Percentiles rank a stretch among this genome's conserved stretches.
Evolutionary conservation across 495 filamentous ascomycete species (phyloP).

Genomic region (Penicillium flavigenum): DNA sequence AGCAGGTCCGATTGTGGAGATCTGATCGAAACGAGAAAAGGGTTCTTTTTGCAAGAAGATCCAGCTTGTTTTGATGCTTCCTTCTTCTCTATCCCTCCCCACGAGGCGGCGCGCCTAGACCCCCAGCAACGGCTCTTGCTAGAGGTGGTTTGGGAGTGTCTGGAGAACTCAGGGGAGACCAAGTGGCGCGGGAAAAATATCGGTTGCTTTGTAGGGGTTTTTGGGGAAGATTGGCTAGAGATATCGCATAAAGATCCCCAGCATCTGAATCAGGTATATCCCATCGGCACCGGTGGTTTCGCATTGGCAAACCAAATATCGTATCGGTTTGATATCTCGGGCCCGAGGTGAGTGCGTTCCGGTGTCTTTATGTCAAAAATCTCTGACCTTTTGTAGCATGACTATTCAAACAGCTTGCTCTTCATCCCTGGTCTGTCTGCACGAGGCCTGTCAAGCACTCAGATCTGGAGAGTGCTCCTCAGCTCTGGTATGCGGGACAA

Average conservation of each 20-base stretch:
- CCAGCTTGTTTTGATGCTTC: conserved; percentile 29
- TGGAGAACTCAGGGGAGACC: conserved; percentile 46
- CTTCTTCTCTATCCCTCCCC: conserved; percentile 38
- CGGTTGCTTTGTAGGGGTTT: conserved; percentile 49
- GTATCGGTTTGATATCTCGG: conserved; percentile 27
- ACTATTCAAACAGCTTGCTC: conserved; percentile 38
- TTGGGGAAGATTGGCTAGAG: conserved; percentile 33
- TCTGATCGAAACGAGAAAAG: conserved; percentile 3
- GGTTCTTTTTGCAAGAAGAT: conserved; percentile 49
- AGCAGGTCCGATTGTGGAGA: conserved; percentile 15
- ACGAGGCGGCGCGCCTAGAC: conserved; percentile 52
- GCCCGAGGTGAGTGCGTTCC: conserved; percentile 23
- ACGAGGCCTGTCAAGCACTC: conserved; percentile 31
- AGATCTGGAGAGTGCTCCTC: conserved; percentile 30
- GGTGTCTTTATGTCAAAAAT: not conserved
- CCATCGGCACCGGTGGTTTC: conserved; percentile 31
- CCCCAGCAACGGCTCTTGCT: conserved; percentile 58
- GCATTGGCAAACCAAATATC: conserved; percentile 30
- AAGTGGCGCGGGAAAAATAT: conserved; percentile 43
- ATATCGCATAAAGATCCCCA: conserved; percentile 20
- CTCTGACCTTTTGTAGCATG: conserved; percentile 16
- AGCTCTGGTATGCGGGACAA: conserved; percentile 41
- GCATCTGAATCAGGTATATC: conserved; percentile 12
- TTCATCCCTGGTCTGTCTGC: conserved; percentile 22
- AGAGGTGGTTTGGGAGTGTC: conserved; percentile 44